Percentiles rank a stretch among this genome's conserved stretches.
These are phyloP conservation scores for Eimeria maxima DNA, from an alignment of 169 alveolate species.

Conservation along the genomic window DNA sequence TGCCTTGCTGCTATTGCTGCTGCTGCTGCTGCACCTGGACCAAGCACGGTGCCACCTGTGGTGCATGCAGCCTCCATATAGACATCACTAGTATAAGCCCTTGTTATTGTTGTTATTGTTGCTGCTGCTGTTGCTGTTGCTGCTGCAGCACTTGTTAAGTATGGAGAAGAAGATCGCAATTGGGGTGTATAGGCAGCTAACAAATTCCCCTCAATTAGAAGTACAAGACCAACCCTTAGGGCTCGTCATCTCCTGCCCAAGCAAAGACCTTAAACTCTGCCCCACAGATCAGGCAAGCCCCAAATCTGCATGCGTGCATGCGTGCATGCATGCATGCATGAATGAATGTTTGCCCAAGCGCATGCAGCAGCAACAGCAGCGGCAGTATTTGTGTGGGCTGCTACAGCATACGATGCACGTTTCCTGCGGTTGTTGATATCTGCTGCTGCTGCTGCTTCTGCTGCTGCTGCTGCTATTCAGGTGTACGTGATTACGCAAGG, in stretches of 20 bases:
- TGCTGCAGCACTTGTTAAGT: slow-evolving; percentile 75
- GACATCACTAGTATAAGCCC: background rate
- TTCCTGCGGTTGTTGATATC: background rate
- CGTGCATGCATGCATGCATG: background rate
- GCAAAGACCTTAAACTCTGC: slow-evolving; percentile 34
- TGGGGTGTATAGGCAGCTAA: slow-evolving; percentile 73
- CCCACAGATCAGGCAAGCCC: slow-evolving; percentile 68
- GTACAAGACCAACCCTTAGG: slow-evolving; percentile 52
- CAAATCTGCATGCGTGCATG: background rate
- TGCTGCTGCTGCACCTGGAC: background rate
- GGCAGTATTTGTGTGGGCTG: background rate
- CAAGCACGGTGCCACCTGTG: background rate
- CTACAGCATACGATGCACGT: background rate
- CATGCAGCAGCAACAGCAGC: background rate
- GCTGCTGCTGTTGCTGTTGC: slow-evolving; percentile 42
- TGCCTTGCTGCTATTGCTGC: slow-evolving; percentile 22
- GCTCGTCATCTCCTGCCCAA: slow-evolving; percentile 41
- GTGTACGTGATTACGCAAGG: slow-evolving; percentile 37
- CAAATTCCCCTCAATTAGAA: slow-evolving; percentile 10
- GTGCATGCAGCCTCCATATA: background rate
- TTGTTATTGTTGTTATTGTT: background rate
- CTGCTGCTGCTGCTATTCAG: background rate
- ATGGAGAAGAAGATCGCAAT: slow-evolving; percentile 70
- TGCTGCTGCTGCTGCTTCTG: slow-evolving; percentile 45
- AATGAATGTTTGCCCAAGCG: background rate